Conservation (phyloP, 2,329 filamentous ascomycete genomes). For the Hypomyces perniciosus region DNA sequence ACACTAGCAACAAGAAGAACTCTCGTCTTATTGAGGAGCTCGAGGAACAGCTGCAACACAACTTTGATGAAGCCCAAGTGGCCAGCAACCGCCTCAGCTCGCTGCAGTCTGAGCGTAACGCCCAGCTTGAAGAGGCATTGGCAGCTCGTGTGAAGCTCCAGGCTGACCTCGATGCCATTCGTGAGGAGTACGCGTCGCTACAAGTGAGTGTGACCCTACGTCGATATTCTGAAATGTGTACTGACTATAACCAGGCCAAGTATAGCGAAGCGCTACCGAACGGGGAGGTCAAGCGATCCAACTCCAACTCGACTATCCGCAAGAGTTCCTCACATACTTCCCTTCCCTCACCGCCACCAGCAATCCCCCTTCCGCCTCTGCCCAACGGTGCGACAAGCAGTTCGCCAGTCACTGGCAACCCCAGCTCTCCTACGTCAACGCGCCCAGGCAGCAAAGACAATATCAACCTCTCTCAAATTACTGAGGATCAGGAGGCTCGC, state of each 20-base stretch:
- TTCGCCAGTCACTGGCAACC: constrained; percentile 38
- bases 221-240: neutral
- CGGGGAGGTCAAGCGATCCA: constrained; percentile 49
- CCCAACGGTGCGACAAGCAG: constrained; percentile 55
- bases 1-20: constrained; percentile 78
- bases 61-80: constrained; percentile 87
- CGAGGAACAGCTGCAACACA: constrained; percentile 90
- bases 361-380: constrained; percentile 90
- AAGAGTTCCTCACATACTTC: constrained; percentile 80
- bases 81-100: constrained; percentile 81
- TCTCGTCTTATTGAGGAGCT: constrained; percentile 88
- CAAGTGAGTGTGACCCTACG: constrained; percentile 58
- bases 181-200: constrained; percentile 66
- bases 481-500: constrained; percentile 91
- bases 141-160: constrained; percentile 57
- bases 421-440: constrained; percentile 49
- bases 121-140: constrained; percentile 73
- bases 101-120: constrained; percentile 66
- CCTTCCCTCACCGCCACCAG: constrained; percentile 86
- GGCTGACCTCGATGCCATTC: constrained; percentile 60
- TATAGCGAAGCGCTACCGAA: constrained; percentile 45
- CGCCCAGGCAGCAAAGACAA: constrained; percentile 78
- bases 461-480: constrained; percentile 62
- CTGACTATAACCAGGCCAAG: constrained; percentile 46
- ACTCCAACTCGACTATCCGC: constrained; percentile 65